Evolutionary conservation across 1,139 yeast genomes (phyloP).

Genomic region (Arxiozyma slooffiae): DNA sequence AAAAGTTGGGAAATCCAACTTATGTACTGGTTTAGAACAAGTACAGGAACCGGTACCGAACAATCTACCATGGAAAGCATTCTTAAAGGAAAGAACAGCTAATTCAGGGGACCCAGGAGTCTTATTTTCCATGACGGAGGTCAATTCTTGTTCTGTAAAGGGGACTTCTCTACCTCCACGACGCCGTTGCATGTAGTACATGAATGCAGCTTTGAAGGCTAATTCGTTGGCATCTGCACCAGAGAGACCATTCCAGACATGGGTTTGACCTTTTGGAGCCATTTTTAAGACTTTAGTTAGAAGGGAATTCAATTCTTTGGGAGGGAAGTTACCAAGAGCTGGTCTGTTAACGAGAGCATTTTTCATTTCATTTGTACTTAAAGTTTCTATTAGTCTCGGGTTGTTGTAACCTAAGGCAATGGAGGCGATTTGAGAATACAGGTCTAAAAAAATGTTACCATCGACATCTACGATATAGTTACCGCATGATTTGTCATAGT

Average conservation of each 20-base stretch:
- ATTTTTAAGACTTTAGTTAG: conserved; percentile 50
- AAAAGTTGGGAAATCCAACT: conserved; percentile 66
- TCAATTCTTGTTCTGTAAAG: conserved; percentile 48
- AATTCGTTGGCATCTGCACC: conserved; percentile 74
- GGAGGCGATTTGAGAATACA: conserved; percentile 66
- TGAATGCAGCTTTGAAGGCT: conserved; percentile 69
- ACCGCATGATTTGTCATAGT: conserved; percentile 56
- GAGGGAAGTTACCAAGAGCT: conserved; percentile 67
- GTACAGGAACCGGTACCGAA: conserved; percentile 68
- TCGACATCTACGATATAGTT: conserved; percentile 65
- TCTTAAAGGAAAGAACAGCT: conserved; percentile 58
- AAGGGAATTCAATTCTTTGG: conserved; percentile 42
- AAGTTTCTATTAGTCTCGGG: conserved; percentile 54
- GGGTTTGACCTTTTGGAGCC: conserved; percentile 58
- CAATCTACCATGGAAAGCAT: conserved; percentile 67
- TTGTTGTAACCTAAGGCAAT: conserved; percentile 69
- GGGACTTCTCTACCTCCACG: conserved; percentile 41
- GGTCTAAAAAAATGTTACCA: conserved; percentile 54
- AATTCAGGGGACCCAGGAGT: conserved; percentile 61
- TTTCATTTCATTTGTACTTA: conserved; percentile 56
- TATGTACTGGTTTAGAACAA: conserved; percentile 66
- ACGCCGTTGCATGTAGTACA: conserved; percentile 54
- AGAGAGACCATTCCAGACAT: conserved; percentile 61
- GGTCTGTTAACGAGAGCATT: conserved; percentile 63
- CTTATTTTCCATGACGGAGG: conserved; percentile 54